Base-by-base conservation (phyloP, 441 rosid species). In the Populus hybrid region DNA sequence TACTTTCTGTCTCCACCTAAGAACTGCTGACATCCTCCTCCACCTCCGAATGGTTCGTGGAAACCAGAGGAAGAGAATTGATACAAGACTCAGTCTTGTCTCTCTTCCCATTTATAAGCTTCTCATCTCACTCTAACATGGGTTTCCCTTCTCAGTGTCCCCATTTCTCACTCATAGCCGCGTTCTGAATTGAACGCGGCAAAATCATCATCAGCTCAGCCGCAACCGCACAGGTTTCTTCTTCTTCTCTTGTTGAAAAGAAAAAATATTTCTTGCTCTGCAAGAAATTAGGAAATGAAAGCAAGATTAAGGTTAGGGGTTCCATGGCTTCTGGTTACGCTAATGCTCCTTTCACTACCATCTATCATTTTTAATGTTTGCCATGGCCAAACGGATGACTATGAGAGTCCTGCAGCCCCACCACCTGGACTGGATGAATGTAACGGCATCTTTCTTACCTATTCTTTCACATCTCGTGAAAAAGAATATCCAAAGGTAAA, bases 51-150 rank as follows among this genome's bases (percentile, higher is more conserved):
- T 26, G 81, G 76, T 12, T 5, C 89, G 89, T 85, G 3, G 77
- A 84, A 88, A 90, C 83, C 76, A 84, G 89, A 86, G 95, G 94
- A 84, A 88, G 87, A 84, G 89, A 82, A 83, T 81, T 69, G 64
- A 46, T 81, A 69, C 73, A 82, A 50, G 86, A 86, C 85, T 75
- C 64, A n/a, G 81, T 87, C 87, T 46, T 70, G n/a, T 0, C 68
- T 74, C 30, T 18, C 32, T 73, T 68, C 72, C 76, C 21, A 61
- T 73, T 78, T 84, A 77, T 77, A 77, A 68, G 73, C 80, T 73
- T 81, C 34, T 70, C 57, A 73, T 73, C 76, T 64, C 34, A 72
- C 69, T 78, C 80, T 46, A 50, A 23, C 54, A 12, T 79, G 80
- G 83, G 85, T 82, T 84, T 78, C 63, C 80, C 70, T 70, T 77